Evolutionary conservation across 257 asterid species (phyloP), one percentile per base, ranked within the genome.

Genomic region (Forsythia suspensa): DNA sequence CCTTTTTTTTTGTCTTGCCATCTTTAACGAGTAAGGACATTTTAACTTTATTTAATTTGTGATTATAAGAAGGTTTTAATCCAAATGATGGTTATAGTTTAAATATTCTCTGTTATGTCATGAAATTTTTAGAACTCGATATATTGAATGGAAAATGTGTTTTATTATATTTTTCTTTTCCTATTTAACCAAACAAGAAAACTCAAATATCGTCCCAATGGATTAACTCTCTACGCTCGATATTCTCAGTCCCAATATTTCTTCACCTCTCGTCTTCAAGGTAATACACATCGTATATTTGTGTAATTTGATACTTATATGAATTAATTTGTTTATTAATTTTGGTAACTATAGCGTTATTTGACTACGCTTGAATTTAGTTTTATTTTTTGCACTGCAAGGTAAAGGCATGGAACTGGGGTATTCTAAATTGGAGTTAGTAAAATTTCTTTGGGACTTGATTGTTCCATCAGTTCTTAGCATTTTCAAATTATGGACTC

Each of bases 231-330:
- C 71, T 71, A 63, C 39, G 94, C 98, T 79, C 91, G 94, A 46
- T 90, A 93, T 82, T 85, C 98, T 11, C 98, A 87, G 87, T 77
- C 94, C 65, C 97, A 81, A 83, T 97, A 92, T 78, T 71, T 94
- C 69, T 94, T 92, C 83, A 89, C 94, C 63, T 44, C 88, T 84
- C 96, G 99, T 79, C 80, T 93, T 84, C 99, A 92, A 92, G 97
- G 99, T 95, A 75, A 13, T 1, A 46, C 42, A 34, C 38, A 1
- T 2, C 59, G 10, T 2, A n/a, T 21, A 3, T 24, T 5, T 66
- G 39, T 52, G 24, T 8, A 46, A 70, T 24, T 38, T 15, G 36
- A 52, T 36, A 57, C n/a, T 72, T 37, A 42, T 38, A 5, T n/a
- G 43, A 51, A 34, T 34, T 21, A 18, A 40, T 52, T 43, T 68